Base-by-base conservation (phyloP, 768 basidiomycete species). In the Cystobasidium ongulense region DNA sequence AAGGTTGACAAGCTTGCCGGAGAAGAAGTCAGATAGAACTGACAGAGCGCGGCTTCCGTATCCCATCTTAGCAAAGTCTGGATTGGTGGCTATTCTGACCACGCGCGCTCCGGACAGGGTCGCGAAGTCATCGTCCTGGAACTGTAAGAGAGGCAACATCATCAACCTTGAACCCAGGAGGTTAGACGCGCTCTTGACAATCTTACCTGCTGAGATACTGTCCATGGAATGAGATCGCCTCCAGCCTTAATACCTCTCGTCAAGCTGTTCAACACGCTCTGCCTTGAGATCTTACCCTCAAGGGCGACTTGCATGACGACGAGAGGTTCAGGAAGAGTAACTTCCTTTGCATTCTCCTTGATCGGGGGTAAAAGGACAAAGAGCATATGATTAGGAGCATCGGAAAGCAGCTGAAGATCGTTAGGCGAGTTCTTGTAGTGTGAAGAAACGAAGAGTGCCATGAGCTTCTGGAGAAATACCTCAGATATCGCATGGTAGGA, bases 351-450 rank as follows among this genome's bases (percentile, higher is more conserved):
- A 75, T 94, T 90, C 70, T 93, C 90, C 78, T 89, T 88, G 62
- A 98, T 85, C 0, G 96, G 96, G 0, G 94, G 94, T 0, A 98
- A 84, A 0, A 99, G 86, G 0, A 99, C 96, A 76, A 98, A 99
- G 17, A 99, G 85, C 78, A 94, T 91, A 80, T 98, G 95, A 0
- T 92, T 94, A 0, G 96, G 96, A 0, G 96, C 96, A 78, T 99
- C 96, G 13, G 90, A 91, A 81, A 98, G 87, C 64, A 99, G 86
- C 81, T 98, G 95, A n/a, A 99, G 85, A 80, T 99, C 96, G 80
- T 99, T 98, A 23, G 96, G 96, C 79, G 94, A 91, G 81, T 98
- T 99, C 82, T 99, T 99, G 84, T 99, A 99, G 80, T 99, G 96
- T 63, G 89, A 90, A 0, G 96, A 91, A 64, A 98, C 95, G 81